Conservation (phyloP, 352 stramenopile genomes). For the Phytophthora quininea region DNA sequence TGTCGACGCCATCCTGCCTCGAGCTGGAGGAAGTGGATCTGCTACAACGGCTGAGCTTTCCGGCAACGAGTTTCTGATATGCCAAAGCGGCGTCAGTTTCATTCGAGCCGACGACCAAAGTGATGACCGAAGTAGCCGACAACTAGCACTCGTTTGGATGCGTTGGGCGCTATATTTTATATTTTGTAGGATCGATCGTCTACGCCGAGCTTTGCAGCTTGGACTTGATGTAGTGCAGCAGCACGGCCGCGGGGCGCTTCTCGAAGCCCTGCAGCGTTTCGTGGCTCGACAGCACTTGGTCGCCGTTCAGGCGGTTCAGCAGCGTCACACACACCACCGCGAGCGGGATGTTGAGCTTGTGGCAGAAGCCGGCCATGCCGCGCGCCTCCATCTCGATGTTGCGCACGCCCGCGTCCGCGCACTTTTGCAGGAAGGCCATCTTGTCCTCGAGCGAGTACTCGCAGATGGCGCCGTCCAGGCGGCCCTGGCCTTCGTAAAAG, state of each 20-base stretch:
- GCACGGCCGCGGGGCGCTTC: slow-evolving; percentile 54
- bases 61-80: slow-evolving; percentile 2
- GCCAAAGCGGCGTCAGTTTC: not conserved
- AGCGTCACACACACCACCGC: slow-evolving; percentile 78
- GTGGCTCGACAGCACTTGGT: slow-evolving; percentile 70
- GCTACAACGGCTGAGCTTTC: not conserved
- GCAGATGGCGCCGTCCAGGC: slow-evolving; percentile 83
- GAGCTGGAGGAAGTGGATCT: slow-evolving; percentile 8
- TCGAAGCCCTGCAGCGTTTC: slow-evolving; percentile 72
- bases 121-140: not conserved
- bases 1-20: slow-evolving; percentile 5
- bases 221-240: slow-evolving; percentile 81
- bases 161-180: slow-evolving; percentile 10
- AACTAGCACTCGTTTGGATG: too few relatives aligned
- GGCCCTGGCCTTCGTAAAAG: slow-evolving; percentile 86
- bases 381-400: slow-evolving; percentile 90
- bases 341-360: slow-evolving; percentile 80
- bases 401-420: slow-evolving; percentile 58
- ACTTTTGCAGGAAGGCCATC: slow-evolving; percentile 67
- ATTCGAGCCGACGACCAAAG: not conserved
- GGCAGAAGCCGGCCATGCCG: slow-evolving; percentile 74
- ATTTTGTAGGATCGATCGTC: slow-evolving; percentile 4
- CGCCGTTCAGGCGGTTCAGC: slow-evolving; percentile 79
- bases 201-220: slow-evolving; percentile 38
- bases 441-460: slow-evolving; percentile 84